phyloP scores from a whole-genome alignment of 768 basidiomycete genomes.

The Russula sp. region DNA sequence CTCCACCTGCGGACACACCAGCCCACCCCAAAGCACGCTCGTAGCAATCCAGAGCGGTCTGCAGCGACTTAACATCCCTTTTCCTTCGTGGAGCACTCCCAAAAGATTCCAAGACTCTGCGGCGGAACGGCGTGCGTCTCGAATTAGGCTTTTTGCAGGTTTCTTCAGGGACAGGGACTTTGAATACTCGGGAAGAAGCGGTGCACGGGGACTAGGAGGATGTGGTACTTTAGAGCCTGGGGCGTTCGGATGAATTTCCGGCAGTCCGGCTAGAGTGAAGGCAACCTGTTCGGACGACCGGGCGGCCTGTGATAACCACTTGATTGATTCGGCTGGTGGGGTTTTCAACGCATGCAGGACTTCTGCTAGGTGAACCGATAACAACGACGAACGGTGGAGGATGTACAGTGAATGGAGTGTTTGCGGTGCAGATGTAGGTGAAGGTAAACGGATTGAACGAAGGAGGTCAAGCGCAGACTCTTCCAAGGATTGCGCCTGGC shows the following conservation, averaged over 20 bases:
- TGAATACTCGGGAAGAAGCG: slow-evolving; percentile 45
- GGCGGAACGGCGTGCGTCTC: slow-evolving; percentile 66
- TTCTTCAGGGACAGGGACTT: slow-evolving; percentile 51
- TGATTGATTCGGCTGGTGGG: slow-evolving; percentile 47
- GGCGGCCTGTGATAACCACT: slow-evolving; percentile 58
- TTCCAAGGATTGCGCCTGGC: slow-evolving; percentile 55
- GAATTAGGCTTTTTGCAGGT: slow-evolving; percentile 56
- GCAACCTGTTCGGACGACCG: slow-evolving; percentile 67
- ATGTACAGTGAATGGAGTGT: slow-evolving; percentile 62
- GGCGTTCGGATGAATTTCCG: slow-evolving; percentile 38
- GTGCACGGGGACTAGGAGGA: slow-evolving; percentile 41
- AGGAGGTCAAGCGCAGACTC: slow-evolving; percentile 55
- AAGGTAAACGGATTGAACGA: slow-evolving; percentile 47
- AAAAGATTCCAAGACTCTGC: slow-evolving; percentile 74
- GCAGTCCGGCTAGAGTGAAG: slow-evolving; percentile 47
- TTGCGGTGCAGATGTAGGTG: slow-evolving; percentile 52
- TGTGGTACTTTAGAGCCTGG: slow-evolving; percentile 39
- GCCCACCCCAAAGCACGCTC: slow-evolving; percentile 70
- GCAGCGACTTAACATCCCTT: slow-evolving; percentile 34
- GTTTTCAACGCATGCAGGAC: slow-evolving; percentile 54
- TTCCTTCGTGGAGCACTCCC: slow-evolving; percentile 59
- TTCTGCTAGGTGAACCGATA: slow-evolving; percentile 72
- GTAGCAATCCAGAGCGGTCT: slow-evolving; percentile 59
- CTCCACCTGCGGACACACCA: slow-evolving; percentile 43
- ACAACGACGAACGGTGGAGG: slow-evolving; percentile 69